Percentiles rank a stretch among this genome's conserved stretches.
Evolutionary conservation across 78 protist species (phyloP).

Genomic region (Dictyostelium citrinum): DNA sequence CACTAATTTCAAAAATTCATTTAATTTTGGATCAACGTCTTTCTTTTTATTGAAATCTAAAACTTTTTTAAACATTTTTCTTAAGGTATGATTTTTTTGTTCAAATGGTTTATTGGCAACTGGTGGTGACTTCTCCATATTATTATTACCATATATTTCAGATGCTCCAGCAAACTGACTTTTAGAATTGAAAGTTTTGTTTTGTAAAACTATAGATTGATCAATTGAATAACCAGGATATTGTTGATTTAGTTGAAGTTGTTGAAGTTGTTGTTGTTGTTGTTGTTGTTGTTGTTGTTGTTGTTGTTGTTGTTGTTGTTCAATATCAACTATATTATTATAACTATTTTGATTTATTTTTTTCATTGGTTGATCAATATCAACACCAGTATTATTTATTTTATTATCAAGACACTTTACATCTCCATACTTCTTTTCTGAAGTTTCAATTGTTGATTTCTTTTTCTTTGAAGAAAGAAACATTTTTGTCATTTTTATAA

Average conservation of each 20-base stretch:
- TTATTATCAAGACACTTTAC: not conserved
- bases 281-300: not conserved
- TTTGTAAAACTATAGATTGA: not conserved
- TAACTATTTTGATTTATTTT: not conserved
- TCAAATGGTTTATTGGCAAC: not conserved
- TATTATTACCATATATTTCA: conserved; percentile 14
- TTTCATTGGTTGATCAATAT: not conserved
- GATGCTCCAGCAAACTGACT: conserved; percentile 14
- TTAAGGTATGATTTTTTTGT: not conserved
- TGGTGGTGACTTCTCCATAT: conserved; percentile 3
- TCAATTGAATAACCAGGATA: not conserved
- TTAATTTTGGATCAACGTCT: conserved; percentile 20
- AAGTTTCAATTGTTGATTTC: not conserved
- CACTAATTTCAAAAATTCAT: conserved; percentile 15
- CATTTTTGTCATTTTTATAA: conserved; percentile 5
- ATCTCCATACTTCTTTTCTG: conserved; percentile 6
- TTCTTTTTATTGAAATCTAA: conserved; percentile 31
- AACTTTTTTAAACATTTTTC: not conserved
- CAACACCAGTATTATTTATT: not conserved
- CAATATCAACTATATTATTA: not conserved
- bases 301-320: not conserved
- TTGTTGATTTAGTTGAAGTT: not conserved
- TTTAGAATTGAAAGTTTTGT: conserved; percentile 24
- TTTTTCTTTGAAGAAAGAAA: conserved; percentile 6
- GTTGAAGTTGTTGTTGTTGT: not conserved